Evolutionary conservation across 108 stramenopile species (phyloP), one percentile per base, ranked within the genome.

Genomic region (Cyclostephanos invisitatus): DNA sequence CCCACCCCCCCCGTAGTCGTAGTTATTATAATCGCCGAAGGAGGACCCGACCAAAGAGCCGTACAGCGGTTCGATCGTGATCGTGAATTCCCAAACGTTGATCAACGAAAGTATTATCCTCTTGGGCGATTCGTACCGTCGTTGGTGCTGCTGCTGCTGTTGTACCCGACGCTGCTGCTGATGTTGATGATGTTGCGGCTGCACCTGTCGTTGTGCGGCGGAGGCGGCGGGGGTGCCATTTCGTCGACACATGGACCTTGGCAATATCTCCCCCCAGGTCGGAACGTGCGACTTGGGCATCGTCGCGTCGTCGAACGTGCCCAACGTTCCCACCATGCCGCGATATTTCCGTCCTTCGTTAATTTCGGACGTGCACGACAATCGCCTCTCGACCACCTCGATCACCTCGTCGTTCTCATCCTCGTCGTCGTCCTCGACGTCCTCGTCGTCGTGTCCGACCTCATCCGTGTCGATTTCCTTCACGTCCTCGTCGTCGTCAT

Each of bases 41-140:
- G 5, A 3, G 36, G n/a, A n/a, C 12, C 11, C 59, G 50, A n/a
- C n/a, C n/a, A n/a, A n/a, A n/a, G n/a, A 46, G 40, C 54, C 36
- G 5, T 51, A 44, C 6, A 80, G 56, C 1, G 85, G 73, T 21
- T 86, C 63, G 0, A 86, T 85, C 5, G 75, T 80, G 21, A 93
- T 85, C 17, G 91, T 91, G 59, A 93, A 93, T 64, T 93, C 89
- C 59, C 83, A 80, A 18, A 93, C 62, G 70, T 91, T 93, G 28
- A 93, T 64, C 9, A 93, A 57, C 0, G 86, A 87, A 0, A 93
- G 65, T 18, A 75, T 70, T 36, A 83, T 81, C 47, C 28, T 40
- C 46, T 69, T 70, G 21, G 18, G 44, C 2, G 47, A 57, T 44
- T 40, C 49, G 9, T 18, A 40, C 35, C 38, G 58, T 17, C 38